Evolutionary conservation across 2,329 filamentous ascomycete genomes (phyloP), one percentile per base, ranked within the genome.

Genomic region (Teratosphaeria zuluensis): DNA sequence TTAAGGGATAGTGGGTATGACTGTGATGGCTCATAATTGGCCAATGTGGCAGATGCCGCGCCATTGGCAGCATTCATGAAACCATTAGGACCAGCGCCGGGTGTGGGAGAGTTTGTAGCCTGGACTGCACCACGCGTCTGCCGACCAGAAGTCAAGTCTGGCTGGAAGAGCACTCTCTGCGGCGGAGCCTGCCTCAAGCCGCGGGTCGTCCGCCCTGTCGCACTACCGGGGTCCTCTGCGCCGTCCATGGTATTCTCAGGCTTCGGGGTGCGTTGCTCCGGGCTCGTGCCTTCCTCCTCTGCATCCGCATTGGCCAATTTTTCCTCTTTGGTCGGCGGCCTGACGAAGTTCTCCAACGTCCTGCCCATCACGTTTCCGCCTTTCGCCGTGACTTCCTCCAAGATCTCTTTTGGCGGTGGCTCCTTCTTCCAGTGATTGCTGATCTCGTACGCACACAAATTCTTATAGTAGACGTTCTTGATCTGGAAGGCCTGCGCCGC

Each of bases 381-480:
- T 72, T 92, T 94, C 7, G 90, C 91, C 7, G 90, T 81, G 31
- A 82, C 72, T 59, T 91, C 85, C 73, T 96, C 91, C 35, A 96
- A 78, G 54, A 95, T 95, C 67, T 95, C 89, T 66, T 88, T 90
- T 5, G 90, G 90, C 16, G 91, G 91, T 0, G 91, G 91, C 62
- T 91, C 89, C 73, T 88, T 85, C 57, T 85, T 82, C 75, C 92
- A 88, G 51, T 91, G 76, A 11, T 84, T 87, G 53, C 83, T 84
- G 68, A 95, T 94, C 74, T 95, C 91, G 74, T 88, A 96, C 1
- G 91, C 90, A 12, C 78, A 80, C 38, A 96, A 81, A 68, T 92
- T 90, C 73, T 90, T 92, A 78, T 95, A 95, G 76, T 94, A 96
- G 62, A 88, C 85, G 58, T 88, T 87, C 76, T 96, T 96, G 58